These are phyloP conservation scores for Daldinia decipiens DNA, from an alignment of 495 filamentous ascomycete species.

Conservation along the genomic window DNA sequence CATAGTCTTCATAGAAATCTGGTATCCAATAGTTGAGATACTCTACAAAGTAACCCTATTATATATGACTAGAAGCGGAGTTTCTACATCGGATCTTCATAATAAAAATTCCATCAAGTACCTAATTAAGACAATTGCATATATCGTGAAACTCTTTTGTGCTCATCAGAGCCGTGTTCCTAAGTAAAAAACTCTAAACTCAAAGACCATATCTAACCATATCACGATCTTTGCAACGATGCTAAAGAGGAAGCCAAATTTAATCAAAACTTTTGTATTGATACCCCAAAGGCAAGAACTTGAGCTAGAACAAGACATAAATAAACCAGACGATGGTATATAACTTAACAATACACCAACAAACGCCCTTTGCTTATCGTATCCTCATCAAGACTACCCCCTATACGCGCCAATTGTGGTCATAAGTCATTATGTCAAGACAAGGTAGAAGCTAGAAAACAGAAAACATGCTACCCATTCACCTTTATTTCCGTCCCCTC, in stretches of 20 bases:
- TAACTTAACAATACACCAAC: slow-evolving; percentile 6
- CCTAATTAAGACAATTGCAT: too few relatives aligned
- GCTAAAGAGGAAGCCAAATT: background rate
- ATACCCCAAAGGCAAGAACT: background rate
- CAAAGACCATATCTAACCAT: too few relatives aligned
- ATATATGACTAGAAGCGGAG: too few relatives aligned
- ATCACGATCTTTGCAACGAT: too few relatives aligned
- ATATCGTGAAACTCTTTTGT: too few relatives aligned
- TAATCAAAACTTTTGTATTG: background rate
- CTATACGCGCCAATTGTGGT: slow-evolving; percentile 9
- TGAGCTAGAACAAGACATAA: background rate
- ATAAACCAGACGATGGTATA: slow-evolving; percentile 17
- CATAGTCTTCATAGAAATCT: too few relatives aligned
- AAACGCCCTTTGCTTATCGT: slow-evolving; percentile 22
- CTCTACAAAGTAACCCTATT: too few relatives aligned
- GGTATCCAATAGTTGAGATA: too few relatives aligned
- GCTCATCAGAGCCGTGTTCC: too few relatives aligned
- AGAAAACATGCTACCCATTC: background rate
- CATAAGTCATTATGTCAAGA: slow-evolving; percentile 44
- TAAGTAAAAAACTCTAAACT: too few relatives aligned
- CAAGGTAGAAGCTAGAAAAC: background rate
- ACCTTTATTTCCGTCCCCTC: slow-evolving; percentile 59
- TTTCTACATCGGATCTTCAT: too few relatives aligned
- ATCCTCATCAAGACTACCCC: background rate
- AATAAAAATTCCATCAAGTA: too few relatives aligned